Evolutionary conservation across 495 filamentous ascomycete genomes (phyloP).

Genomic region (Neurospora sp.): DNA sequence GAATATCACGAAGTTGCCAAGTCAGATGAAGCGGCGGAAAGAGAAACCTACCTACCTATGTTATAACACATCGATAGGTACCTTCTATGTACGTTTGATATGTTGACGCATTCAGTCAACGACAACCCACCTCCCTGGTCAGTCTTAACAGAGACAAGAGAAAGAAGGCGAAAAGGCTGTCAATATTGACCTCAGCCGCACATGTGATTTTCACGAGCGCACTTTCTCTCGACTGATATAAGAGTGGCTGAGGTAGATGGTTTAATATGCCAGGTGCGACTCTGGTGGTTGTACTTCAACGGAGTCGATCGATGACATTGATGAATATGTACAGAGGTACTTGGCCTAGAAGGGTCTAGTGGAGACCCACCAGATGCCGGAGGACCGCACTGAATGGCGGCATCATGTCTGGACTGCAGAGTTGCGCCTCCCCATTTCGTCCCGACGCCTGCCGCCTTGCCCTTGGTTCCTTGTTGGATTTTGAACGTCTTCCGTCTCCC

Average conservation of each 20-base stretch:
- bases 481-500: conserved; percentile 22
- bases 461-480: conserved; percentile 4
- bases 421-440: conserved; percentile 19
- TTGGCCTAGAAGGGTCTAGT: background rate
- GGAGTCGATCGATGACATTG: background rate
- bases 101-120: background rate
- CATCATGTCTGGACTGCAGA: background rate
- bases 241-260: background rate
- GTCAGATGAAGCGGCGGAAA: background rate
- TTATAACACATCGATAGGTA: background rate
- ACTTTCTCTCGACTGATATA: background rate
- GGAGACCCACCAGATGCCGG: background rate
- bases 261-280: background rate
- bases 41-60: background rate
- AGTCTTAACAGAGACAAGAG: background rate
- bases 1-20: background rate
- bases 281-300: background rate
- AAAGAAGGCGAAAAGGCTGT: background rate
- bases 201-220: background rate
- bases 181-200: background rate
- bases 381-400: background rate
- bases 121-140: background rate
- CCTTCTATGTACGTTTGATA: background rate
- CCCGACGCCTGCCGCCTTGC: conserved; percentile 21
- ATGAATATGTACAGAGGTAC: background rate